phyloP scores from a whole-genome alignment of 768 basidiomycete species.

The Podaxis pistillaris region DNA sequence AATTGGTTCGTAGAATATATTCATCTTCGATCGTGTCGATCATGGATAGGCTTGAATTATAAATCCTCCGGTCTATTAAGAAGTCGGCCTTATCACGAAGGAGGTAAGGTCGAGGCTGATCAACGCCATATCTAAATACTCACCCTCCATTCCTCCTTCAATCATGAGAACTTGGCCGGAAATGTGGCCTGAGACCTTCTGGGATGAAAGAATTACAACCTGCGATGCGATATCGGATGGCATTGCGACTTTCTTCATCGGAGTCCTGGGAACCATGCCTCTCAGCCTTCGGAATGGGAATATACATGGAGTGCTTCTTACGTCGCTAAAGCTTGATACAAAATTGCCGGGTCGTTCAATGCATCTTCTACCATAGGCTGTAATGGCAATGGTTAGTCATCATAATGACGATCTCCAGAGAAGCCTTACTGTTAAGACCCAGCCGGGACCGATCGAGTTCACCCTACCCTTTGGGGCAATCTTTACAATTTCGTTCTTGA shows the following conservation, averaged over 20 bases:
- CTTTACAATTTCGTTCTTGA: constrained; percentile 82
- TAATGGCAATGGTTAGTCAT: neutral
- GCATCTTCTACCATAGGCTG: constrained; percentile 56
- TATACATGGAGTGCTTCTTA: constrained; percentile 28
- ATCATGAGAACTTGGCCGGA: constrained; percentile 71
- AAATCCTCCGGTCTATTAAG: constrained; percentile 27
- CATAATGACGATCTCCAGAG: neutral
- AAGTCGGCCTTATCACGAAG: constrained; percentile 26
- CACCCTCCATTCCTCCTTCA: constrained; percentile 78
- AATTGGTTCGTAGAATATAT: neutral
- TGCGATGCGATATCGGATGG: constrained; percentile 66
- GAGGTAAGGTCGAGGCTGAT: neutral
- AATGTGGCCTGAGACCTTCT: constrained; percentile 64
- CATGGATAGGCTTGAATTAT: neutral
- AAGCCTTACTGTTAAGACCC: constrained; percentile 49
- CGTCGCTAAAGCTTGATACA: constrained; percentile 68
- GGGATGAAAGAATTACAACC: constrained; percentile 59
- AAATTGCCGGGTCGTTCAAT: constrained; percentile 50
- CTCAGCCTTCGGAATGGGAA: neutral
- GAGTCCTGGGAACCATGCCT: constrained; percentile 43
- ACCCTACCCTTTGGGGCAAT: constrained; percentile 71
- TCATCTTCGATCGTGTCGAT: neutral
- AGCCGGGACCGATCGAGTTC: constrained; percentile 68
- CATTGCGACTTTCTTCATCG: constrained; percentile 65
- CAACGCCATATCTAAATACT: constrained; percentile 5